Base-by-base conservation (phyloP, 2,329 filamentous ascomycete genomes). In the Aureobasidium sp. region DNA sequence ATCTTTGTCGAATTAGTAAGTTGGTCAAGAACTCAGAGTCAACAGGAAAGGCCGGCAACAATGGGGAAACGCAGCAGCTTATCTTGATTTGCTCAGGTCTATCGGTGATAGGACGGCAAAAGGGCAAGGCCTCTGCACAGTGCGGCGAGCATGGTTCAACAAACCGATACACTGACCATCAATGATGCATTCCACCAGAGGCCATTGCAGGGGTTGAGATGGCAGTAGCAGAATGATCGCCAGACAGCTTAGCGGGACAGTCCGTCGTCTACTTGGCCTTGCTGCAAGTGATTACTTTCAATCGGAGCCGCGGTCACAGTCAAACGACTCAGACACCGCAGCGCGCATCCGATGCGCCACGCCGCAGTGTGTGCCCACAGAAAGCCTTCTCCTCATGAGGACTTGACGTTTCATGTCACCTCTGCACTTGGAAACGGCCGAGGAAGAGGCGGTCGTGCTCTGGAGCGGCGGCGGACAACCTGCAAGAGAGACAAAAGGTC, bases 101-200 rank as follows among this genome's bases (percentile, higher is more conserved):
- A 31, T 49, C 42, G 53, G 40, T 46, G 53, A 57, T 46, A 55
- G 38, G 51, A 31, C 51, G 53, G 53, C 40, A 45, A 45, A 23
- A n/a, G 29, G 31, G 40, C 53, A 57, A 43, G 37, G 51, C 11
- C 53, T 46, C 40, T 57, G 53, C 40, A n/a, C 38, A 35, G 51
- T 43, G 53, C 53, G 53, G 53, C 38, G 25, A 46, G 53, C 53
- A 57, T 57, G 53, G 53, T 45, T 57, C 53, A 57, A 55, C 38
- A 43, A n/a, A 57, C 40, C 37, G 43, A 49, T 47, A 57, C 53
- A 57, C 53, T 57, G 53, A 57, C 53, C 53, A 58, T 58, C 42
- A 49, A 47, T 49, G 55, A 58, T 49, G 43, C 43, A 49, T 25
- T 43, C 40, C 9, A 27, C 33, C 43, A 58, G 17, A 31, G 42